These are phyloP conservation scores for Brasenia schreberi DNA, from an alignment of 164 flowering plant genomes.

Conservation along the genomic window DNA sequence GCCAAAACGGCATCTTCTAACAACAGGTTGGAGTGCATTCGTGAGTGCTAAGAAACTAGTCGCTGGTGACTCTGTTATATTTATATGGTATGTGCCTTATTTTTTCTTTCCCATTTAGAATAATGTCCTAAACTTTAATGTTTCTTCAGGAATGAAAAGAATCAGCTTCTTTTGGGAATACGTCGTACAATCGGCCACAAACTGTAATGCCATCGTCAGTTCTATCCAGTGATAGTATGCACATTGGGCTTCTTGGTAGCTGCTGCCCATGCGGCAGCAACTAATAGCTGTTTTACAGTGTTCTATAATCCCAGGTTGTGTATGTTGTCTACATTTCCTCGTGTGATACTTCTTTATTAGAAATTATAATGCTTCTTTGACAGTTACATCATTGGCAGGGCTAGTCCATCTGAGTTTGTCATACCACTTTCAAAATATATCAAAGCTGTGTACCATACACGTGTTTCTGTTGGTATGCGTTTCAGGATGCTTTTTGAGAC, in stretches of 20 bases:
- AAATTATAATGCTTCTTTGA: no score
- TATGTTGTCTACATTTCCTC: no score
- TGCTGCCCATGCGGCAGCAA: conserved; percentile 90
- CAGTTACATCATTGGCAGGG: no score
- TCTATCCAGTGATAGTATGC: conserved; percentile 91
- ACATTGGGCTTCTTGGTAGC: conserved; percentile 89
- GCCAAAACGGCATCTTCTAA: conserved; percentile 84
- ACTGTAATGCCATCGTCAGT: conserved; percentile 91
- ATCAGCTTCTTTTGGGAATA: conserved; percentile 80
- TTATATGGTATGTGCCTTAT: conserved; percentile 44
- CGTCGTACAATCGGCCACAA: no score
- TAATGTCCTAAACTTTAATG: background rate
- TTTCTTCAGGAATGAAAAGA: conserved; percentile 65
- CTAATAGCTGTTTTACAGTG: conserved; percentile 75
- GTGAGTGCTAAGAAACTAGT: conserved; percentile 75
- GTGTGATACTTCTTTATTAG: no score
- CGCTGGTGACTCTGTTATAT: conserved; percentile 81
- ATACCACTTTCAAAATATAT: conserved; percentile 67
- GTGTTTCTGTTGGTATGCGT: conserved; percentile 88
- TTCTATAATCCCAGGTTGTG: conserved; percentile 81
- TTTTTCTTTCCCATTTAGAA: background rate
- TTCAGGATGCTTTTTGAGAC: conserved; percentile 90
- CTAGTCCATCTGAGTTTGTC: conserved; percentile 87
- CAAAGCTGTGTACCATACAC: conserved; percentile 78
- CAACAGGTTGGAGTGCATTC: conserved; percentile 18